These are phyloP conservation scores for Hura crepitans DNA, from an alignment of 441 rosid species.

Conservation along the genomic window DNA sequence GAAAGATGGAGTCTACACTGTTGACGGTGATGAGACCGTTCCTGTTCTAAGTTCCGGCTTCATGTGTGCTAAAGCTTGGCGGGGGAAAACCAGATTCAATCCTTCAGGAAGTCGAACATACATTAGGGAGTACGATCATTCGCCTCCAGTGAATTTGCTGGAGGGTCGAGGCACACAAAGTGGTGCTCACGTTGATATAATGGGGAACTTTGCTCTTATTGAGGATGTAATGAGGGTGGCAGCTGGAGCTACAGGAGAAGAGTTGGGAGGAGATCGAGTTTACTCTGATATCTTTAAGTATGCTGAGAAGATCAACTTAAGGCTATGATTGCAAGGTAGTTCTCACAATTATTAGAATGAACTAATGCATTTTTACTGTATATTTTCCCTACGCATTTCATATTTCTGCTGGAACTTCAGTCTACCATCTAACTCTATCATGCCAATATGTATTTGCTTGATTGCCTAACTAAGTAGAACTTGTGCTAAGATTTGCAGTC, in stretches of 20 bases:
- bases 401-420: no score
- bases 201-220: constrained; percentile 93
- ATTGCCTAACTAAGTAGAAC: neutral
- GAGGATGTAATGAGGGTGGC: constrained; percentile 92
- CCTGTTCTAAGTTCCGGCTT: constrained; percentile 85
- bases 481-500: constrained; percentile 1
- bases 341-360: neutral
- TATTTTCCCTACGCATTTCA: neutral
- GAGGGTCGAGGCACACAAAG: constrained; percentile 95
- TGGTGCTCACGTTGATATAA: constrained; percentile 85
- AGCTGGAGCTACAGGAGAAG: constrained; percentile 75
- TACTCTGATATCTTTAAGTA: constrained; percentile 73
- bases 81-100: constrained; percentile 87
- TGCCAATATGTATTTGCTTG: neutral
- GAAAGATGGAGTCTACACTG: constrained; percentile 74
- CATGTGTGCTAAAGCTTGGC: constrained; percentile 99
- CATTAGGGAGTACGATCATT: constrained; percentile 70
- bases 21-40: constrained; percentile 95
- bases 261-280: constrained; percentile 76
- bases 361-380: neutral
- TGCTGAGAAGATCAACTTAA: constrained; percentile 72
- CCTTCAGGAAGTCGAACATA: constrained; percentile 77
- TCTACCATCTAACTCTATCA: neutral
- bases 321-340: constrained; percentile 34
- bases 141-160: constrained; percentile 77